phyloP scores from a whole-genome alignment of 306 rosid genomes.

The Rosa lucieae region DNA sequence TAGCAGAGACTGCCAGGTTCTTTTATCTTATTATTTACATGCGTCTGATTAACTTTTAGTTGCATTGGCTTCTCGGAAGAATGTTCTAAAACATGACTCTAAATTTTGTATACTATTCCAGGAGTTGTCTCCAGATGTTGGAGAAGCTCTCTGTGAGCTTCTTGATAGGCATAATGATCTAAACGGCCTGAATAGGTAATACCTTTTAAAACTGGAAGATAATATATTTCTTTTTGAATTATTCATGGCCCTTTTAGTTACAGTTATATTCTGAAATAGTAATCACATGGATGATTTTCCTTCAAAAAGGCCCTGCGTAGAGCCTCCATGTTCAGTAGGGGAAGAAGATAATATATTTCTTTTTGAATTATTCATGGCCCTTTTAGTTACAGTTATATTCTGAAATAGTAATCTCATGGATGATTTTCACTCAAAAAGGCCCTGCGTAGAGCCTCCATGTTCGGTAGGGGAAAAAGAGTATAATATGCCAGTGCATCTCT shows the following conservation, averaged over 20 bases:
- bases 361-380: slow-evolving; percentile 16
- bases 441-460: slow-evolving; percentile 40
- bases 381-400: slow-evolving; percentile 31
- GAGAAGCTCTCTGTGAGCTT: slow-evolving; percentile 78
- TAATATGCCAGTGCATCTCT: slow-evolving; percentile 33
- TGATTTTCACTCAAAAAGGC: slow-evolving; percentile 45
- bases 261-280: slow-evolving; percentile 40
- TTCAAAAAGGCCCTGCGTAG: slow-evolving; percentile 43
- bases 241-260: slow-evolving; percentile 17
- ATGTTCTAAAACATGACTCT: slow-evolving; percentile 19
- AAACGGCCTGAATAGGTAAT: slow-evolving; percentile 48
- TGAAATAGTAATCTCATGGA: slow-evolving; percentile 44
- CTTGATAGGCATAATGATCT: slow-evolving; percentile 51
- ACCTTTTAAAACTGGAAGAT: slow-evolving; percentile 21
- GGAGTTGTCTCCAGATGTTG: slow-evolving; percentile 78
- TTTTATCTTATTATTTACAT: slow-evolving; percentile 12
- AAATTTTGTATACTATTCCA: slow-evolving; percentile 33
- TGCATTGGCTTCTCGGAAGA: slow-evolving; percentile 9
- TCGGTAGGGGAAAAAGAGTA: slow-evolving; percentile 43
- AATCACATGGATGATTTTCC: slow-evolving; percentile 41
- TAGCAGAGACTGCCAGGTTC: slow-evolving; percentile 86
- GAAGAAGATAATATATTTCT: slow-evolving; percentile 22
- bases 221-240: slow-evolving; percentile 15
- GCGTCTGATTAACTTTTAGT: neutral
- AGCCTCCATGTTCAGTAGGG: slow-evolving; percentile 46